Conservation (phyloP, 306 rosid species). For the Citrullus mucosospermus region DNA sequence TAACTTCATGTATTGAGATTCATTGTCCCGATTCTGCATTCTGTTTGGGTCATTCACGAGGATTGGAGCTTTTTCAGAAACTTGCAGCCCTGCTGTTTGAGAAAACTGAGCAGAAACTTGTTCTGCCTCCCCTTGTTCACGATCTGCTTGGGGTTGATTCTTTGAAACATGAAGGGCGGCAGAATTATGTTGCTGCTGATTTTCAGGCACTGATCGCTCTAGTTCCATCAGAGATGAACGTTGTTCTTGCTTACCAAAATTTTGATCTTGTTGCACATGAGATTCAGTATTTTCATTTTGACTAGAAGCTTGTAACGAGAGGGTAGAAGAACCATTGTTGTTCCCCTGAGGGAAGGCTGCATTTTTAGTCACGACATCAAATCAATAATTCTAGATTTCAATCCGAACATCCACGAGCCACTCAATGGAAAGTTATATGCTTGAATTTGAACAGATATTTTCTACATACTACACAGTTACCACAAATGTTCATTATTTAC, state of each 20-base stretch:
- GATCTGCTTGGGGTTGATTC: conserved; percentile 46
- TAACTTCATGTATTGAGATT: conserved; percentile 69
- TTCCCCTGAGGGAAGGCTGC: conserved; percentile 42
- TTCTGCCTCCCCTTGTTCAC: conserved; percentile 26
- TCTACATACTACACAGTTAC: neutral
- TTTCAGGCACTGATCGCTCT: conserved; percentile 33
- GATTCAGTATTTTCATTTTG: conserved; percentile 30
- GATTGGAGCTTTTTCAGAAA: conserved; percentile 35
- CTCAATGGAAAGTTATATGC: neutral
- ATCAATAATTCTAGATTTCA: neutral
- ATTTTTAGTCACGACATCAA: conserved; percentile 3
- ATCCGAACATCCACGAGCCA: neutral
- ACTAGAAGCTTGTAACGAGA: conserved; percentile 26
- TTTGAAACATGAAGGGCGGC: conserved; percentile 26
- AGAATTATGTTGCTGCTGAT: conserved; percentile 30
- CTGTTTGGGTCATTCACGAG: conserved; percentile 33
- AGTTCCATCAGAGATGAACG: conserved; percentile 44
- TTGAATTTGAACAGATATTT: neutral
- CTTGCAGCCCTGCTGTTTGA: conserved; percentile 31
- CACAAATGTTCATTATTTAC: neutral
- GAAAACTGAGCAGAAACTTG: conserved; percentile 41
- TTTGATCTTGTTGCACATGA: conserved; percentile 45
- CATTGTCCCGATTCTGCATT: conserved; percentile 32
- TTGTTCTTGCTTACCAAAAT: conserved; percentile 31
- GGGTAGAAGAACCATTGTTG: conserved; percentile 42